These are phyloP conservation scores for Phyllosticta capitalensis DNA, from an alignment of 2,329 filamentous ascomycete species.

Conservation along the genomic window DNA sequence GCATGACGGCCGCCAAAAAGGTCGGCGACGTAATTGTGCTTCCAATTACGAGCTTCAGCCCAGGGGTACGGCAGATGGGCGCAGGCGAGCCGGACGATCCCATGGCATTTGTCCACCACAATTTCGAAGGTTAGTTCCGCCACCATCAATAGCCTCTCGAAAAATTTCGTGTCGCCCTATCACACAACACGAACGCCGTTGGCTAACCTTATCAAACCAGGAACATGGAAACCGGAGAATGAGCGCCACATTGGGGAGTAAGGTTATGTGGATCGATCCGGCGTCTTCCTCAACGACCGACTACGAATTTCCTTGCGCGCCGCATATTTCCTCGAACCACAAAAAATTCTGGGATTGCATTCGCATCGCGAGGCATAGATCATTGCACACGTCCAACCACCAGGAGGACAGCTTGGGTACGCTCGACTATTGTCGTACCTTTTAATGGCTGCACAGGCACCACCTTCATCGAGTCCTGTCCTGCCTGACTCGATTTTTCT, in stretches of 20 bases:
- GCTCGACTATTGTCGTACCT: background rate
- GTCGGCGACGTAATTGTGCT: slow-evolving; percentile 89
- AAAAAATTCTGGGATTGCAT: background rate
- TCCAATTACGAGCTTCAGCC: slow-evolving; percentile 95
- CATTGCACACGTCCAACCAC: background rate
- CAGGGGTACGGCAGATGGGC: slow-evolving; percentile 87
- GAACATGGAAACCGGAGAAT: slow-evolving; percentile 66
- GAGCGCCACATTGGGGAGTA: slow-evolving; percentile 56
- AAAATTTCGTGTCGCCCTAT: too few relatives aligned
- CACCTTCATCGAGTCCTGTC: background rate
- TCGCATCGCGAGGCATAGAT: background rate
- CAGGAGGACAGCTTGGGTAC: background rate
- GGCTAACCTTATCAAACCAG: slow-evolving; percentile 31
- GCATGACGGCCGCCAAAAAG: slow-evolving; percentile 72
- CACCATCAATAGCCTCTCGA: background rate
- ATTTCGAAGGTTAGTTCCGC: slow-evolving; percentile 72
- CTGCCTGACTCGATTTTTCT: background rate
- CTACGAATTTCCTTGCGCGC: slow-evolving; percentile 8
- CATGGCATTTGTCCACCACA: slow-evolving; percentile 95
- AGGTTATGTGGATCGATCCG: background rate
- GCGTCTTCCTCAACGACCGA: slow-evolving; percentile 4
- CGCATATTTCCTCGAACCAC: background rate
- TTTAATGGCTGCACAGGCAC: background rate
- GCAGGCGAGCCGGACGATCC: slow-evolving; percentile 80
- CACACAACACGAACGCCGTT: background rate